Base-by-base conservation (phyloP, 495 filamentous ascomycete species). In the Glarea lozoyensis region DNA sequence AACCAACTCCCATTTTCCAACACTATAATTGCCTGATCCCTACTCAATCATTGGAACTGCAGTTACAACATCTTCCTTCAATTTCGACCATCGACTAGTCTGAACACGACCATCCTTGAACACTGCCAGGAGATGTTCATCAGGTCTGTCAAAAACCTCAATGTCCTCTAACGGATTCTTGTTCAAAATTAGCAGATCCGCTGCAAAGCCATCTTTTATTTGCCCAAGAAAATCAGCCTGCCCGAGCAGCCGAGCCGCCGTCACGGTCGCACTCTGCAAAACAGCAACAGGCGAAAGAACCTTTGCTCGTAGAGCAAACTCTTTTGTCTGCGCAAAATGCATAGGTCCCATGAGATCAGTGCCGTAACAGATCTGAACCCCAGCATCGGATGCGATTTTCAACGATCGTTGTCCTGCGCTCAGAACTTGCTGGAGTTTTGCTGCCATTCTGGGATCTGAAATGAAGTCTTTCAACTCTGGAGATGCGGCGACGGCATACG, bases 351-450 rank as follows among this genome's bases (percentile, higher is more conserved):
- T 60, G 13, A 77, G 61, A 57, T 76, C 74, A 2, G 71, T 70
- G 3, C 73, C 73, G 54, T 64, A 75, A 49, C 72, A 76, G 53
- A 78, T 71, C 2, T 57, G 66, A 1, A 75, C 64, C 2, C 68
- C 72, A 2, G 68, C 70, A 10, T 67, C 59, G 4, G 56, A 54
- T 1, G 66, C 67, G 34, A 72, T 60, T 20, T 63, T 58, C 25
- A 78, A 40, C 2, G 64, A 60, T 12, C 62, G 42, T 15, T 73
- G 50, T 0, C 73, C 72, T 6, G 62, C 61, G 1, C 57, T 47
- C 0, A 75, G 54, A 0, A 77, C 71, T 33, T 67, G 46, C 1
- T 47, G 42, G 39, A 76, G 74, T 57, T 76, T 77, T 7, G 40
- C 45, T 9, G 42, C 45, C 30, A 57, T 56, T 0, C 55, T 64